phyloP scores from a whole-genome alignment of 2,329 filamentous ascomycete genomes.

The Aspergillus versicolor region DNA sequence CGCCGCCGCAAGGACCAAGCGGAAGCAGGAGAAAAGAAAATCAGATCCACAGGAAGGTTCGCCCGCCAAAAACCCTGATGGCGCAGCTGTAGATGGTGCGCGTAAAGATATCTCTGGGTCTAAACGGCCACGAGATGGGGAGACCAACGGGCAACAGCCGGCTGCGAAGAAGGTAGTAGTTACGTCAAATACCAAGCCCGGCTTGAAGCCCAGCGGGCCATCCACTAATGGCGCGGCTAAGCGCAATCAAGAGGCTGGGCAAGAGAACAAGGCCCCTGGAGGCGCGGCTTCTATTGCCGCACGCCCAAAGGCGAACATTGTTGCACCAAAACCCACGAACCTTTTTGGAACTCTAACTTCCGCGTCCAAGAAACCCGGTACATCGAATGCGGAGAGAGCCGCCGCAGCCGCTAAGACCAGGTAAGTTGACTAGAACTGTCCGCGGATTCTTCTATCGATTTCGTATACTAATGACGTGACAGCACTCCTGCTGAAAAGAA shows the following conservation, averaged over 20 bases:
- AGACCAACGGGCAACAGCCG: conserved; percentile 34
- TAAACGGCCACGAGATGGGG: conserved; percentile 42
- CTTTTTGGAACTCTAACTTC: conserved; percentile 49
- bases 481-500: conserved; percentile 37
- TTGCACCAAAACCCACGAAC: conserved; percentile 45
- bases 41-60: conserved; percentile 38
- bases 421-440: conserved; percentile 23
- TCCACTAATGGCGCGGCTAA: conserved; percentile 29
- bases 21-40: conserved; percentile 40
- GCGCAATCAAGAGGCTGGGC: conserved; percentile 21
- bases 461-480: conserved; percentile 16
- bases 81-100: conserved; percentile 12
- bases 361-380: conserved; percentile 51
- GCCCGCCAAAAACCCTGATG: conserved; percentile 23
- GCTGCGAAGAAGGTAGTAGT: conserved; percentile 41
- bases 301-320: conserved; percentile 40
- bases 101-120: conserved; percentile 29
- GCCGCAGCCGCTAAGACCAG: conserved; percentile 37
- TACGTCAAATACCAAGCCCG: conserved; percentile 34
- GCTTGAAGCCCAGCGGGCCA: conserved; percentile 25
- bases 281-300: conserved; percentile 19
- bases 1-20: conserved; percentile 45
- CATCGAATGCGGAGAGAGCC: conserved; percentile 49
- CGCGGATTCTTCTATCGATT: too few species aligned
- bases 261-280: conserved; percentile 33